Conservation (phyloP, 345 rosid genomes). For the Salix caprea region DNA sequence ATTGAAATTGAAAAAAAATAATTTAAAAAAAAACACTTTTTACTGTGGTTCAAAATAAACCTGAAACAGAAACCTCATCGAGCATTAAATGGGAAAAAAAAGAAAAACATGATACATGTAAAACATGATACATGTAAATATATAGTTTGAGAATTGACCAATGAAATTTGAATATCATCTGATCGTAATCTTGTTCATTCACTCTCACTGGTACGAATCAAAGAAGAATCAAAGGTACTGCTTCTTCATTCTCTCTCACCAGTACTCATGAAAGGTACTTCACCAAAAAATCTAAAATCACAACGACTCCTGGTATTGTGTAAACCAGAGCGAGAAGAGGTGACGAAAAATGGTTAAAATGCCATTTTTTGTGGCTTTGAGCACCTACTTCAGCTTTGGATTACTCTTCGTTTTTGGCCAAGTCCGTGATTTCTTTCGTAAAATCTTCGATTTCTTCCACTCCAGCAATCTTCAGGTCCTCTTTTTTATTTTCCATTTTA, state of each 20-base stretch:
- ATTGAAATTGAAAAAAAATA: too few relatives aligned
- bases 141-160: too few relatives aligned
- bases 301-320: neutral
- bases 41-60: too few relatives aligned
- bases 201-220: neutral
- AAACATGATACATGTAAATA: too few relatives aligned
- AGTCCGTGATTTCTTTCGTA: slow-evolving; percentile 71
- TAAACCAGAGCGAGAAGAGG: neutral
- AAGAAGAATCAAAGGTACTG: too few relatives aligned
- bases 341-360: slow-evolving; percentile 51
- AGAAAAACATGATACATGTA: too few relatives aligned
- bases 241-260: too few relatives aligned
- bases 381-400: slow-evolving; percentile 77
- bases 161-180: neutral
- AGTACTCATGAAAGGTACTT: neutral
- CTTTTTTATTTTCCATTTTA: neutral
- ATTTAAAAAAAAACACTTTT: too few relatives aligned
- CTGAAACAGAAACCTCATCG: too few relatives aligned
- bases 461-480: slow-evolving; percentile 52
- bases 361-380: slow-evolving; percentile 65
- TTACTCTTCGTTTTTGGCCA: slow-evolving; percentile 75
- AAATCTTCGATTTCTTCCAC: slow-evolving; percentile 52
- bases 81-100: too few relatives aligned
- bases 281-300: neutral
- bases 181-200: neutral